Conservation (phyloP, 2,329 filamentous ascomycete genomes). For the Ceratocystis variospora region DNA sequence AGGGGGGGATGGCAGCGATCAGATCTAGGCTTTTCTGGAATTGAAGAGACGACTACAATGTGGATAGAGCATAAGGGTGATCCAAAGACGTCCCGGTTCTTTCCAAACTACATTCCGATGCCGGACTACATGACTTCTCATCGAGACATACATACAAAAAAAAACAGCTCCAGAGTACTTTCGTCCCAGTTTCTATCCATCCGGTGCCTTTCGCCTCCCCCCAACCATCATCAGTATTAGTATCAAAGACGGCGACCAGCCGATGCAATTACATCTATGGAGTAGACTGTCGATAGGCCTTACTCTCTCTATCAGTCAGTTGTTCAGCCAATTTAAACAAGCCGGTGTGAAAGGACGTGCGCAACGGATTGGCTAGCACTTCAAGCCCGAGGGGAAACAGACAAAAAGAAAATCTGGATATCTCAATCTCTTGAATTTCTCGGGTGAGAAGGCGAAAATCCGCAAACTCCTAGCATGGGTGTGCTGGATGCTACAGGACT, state of each 20-base stretch:
- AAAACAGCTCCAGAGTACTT: background rate
- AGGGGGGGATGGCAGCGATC: too few species aligned
- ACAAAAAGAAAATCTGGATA: background rate
- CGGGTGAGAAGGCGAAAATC: background rate
- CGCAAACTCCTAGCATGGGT: background rate
- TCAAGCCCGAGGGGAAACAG: too few species aligned
- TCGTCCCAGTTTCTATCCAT: background rate
- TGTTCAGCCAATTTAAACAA: background rate
- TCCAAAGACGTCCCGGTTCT: background rate
- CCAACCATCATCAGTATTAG: background rate
- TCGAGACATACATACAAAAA: background rate
- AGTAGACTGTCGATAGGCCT: background rate
- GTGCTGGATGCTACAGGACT: too few species aligned
- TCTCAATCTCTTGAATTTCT: background rate
- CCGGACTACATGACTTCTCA: background rate
- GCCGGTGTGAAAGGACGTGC: background rate
- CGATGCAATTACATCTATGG: background rate
- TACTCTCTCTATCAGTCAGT: background rate
- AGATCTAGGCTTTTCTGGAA: too few species aligned
- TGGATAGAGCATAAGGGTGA: background rate
- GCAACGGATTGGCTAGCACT: background rate
- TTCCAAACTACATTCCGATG: background rate
- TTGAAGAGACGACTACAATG: too few species aligned
- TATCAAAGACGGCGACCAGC: background rate
- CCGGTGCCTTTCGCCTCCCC: background rate